Base-by-base conservation (phyloP, 495 filamentous ascomycete genomes). In the Aspergillus haitiensis region DNA sequence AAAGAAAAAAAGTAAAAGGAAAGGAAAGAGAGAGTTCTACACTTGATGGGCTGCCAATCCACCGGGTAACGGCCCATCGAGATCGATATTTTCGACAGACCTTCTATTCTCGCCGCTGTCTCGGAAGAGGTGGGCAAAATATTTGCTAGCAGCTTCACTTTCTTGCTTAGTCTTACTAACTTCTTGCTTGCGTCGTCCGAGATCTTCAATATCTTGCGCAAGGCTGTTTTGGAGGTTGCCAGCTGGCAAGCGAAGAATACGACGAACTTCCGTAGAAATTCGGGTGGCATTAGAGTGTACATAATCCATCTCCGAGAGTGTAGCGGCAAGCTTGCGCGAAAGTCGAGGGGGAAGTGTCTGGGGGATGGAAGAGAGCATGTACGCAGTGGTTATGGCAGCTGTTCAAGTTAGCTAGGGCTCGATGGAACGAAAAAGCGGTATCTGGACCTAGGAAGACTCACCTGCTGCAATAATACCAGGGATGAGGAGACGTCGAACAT, bases 321-420 rank as follows among this genome's bases (percentile, higher is more conserved):
- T 86, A 40, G 82, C 74, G 9, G 89, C 84, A 66, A 98, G 90
- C 76, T 97, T 97, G 70, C 79, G 81, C 49, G 86, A 88, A 15
- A 98, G 84, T 35, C 93, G 92, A 55, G 88, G 86, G 39, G 94
- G 94, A 9, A 98, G 88, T 9, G 94, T 91, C 45, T 84, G 79
- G 2, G 94, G 94, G 61, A 98, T 93, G 54, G 92, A 88, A 52
- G 86, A 83, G 59, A 98, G 80, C 56, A 94, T 77, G 70, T 95
- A 97, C 56, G 84, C 86, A 11, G 86, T 77, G 54, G 89, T 87
- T 42, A 93, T 82, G 55, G 84, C 76, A 39, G 84, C 91, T 94
- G 66, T 35, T 52, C 5, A 12, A 57, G 65, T 82, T 75, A 85
- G 78, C 61, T 60, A 55, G 59, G 49, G 27, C 21, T 40, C 12